Evolutionary conservation across 2,329 filamentous ascomycete genomes (phyloP).

Genomic region (Colletotrichum gloeosporioides): DNA sequence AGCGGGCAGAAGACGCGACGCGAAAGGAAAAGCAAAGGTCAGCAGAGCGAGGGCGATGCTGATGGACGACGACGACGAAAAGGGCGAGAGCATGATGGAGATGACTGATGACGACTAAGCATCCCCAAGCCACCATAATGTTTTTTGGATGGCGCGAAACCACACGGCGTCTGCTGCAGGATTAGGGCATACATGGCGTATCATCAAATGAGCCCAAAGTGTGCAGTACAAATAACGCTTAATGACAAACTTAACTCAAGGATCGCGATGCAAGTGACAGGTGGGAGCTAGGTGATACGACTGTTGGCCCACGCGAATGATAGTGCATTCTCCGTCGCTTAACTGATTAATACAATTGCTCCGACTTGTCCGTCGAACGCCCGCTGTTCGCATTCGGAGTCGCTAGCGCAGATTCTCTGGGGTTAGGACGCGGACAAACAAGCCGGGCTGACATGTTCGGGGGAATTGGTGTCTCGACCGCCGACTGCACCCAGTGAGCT

Average conservation of each 20-base stretch:
- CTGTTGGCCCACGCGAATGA: neutral
- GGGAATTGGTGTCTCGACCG: neutral
- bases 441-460: conserved; percentile 5
- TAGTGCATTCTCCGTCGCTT: neutral
- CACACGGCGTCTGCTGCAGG: neutral
- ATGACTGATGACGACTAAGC: conserved; percentile 58
- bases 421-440: neutral
- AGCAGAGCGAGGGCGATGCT: conserved; percentile 35
- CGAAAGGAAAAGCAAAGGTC: conserved; percentile 53
- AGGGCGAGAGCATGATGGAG: conserved; percentile 58
- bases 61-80: conserved; percentile 39
- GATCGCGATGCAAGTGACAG: neutral
- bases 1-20: conserved; percentile 30
- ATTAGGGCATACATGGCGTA: neutral
- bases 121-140: neutral
- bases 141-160: neutral
- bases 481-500: neutral
- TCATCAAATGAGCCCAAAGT: neutral
- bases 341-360: neutral
- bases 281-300: neutral
- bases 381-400: conserved; percentile 1
- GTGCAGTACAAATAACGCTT: neutral
- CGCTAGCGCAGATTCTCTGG: neutral
- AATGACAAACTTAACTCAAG: neutral
- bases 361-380: neutral